Base-by-base conservation (phyloP, 164 flowering plant genomes). In the Kalanchoe fedtschenkoi region DNA sequence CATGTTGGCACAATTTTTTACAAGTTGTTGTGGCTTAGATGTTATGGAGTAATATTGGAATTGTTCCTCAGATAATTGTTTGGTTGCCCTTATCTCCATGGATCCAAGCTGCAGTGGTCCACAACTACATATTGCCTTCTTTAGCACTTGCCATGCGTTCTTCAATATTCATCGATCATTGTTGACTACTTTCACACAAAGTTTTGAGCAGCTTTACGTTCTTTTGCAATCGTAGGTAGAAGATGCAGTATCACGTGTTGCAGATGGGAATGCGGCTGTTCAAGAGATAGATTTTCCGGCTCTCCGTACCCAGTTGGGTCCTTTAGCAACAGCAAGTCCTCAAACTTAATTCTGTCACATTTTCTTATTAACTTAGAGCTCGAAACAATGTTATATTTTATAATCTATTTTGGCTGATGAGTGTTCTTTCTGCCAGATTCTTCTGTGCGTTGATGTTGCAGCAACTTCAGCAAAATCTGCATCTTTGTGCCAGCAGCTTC, bases 371-470 rank as follows among this genome's bases (percentile, higher is more conserved):
- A 22, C 56, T n/a, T 26, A 26, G 15, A 8, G 32, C 43, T 63
- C 29, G 17, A 62, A 57, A 22, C 14, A 16, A 2, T 58, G n/a
- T 17, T 4, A 4, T 34, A 14, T 32, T 58, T 34, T 58, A 19
- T 16, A 59, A 34, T 57, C n/a, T 35, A 19, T 38, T 21, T 44
- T 42, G 34, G 22, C 62, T 29, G 55, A 43, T 70, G 32, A 64
- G 35, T 47, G 8, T 62, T 5, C 68, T 9, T 64, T 38, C 47
- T 74, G 55, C 51, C 76, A 95, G 99, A 82, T 86, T 78, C 93
- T 95, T 78, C 91, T 95, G 26, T 91, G 95, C 66, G 76, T 88
- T 66, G 99, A 95, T 70, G 83, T 90, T 60, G 96, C 99, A 75
- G 83, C 91, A 42, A 76, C 88, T 64, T 84, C 95, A 68, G 84